Conservation (phyloP, 495 filamentous ascomycete species). For the Penicillium ucsense region DNA sequence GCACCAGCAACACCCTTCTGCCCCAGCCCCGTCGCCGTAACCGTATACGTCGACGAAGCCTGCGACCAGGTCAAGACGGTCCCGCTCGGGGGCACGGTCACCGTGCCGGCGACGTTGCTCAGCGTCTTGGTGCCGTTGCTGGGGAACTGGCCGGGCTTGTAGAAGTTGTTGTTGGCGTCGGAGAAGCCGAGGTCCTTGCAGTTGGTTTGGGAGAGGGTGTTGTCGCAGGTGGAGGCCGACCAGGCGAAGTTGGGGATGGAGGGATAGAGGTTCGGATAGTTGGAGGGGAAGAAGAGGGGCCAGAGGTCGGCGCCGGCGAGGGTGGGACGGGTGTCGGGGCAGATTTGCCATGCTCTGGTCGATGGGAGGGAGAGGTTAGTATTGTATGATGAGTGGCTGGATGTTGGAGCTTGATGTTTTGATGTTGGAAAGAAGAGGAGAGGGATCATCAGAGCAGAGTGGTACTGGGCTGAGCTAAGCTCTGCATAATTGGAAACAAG, state of each 20-base stretch:
- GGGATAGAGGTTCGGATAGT: constrained; percentile 15
- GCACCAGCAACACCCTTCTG: constrained; percentile 9
- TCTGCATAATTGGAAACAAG: no score
- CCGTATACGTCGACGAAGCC: constrained; percentile 13
- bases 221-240: constrained; percentile 17
- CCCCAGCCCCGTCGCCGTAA: constrained; percentile 18
- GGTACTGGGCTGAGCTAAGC: background rate
- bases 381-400: background rate
- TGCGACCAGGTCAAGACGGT: constrained; percentile 21
- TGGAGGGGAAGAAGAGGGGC: constrained; percentile 16
- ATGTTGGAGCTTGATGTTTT: background rate
- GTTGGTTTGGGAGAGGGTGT: background rate
- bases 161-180: constrained; percentile 15
- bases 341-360: constrained; percentile 17
- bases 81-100: constrained; percentile 14
- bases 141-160: constrained; percentile 14
- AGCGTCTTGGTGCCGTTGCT: constrained; percentile 14
- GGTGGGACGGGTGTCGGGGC: constrained; percentile 15
- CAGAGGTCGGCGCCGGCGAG: constrained; percentile 22
- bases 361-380: no score
- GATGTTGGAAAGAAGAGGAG: background rate
- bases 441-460: no score
- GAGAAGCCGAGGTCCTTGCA: constrained; percentile 15
- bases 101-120: constrained; percentile 13
- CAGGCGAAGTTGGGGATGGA: constrained; percentile 16